Evolutionary conservation across 2,329 filamentous ascomycete genomes (phyloP).

Genomic region (Cercospora sesami): DNA sequence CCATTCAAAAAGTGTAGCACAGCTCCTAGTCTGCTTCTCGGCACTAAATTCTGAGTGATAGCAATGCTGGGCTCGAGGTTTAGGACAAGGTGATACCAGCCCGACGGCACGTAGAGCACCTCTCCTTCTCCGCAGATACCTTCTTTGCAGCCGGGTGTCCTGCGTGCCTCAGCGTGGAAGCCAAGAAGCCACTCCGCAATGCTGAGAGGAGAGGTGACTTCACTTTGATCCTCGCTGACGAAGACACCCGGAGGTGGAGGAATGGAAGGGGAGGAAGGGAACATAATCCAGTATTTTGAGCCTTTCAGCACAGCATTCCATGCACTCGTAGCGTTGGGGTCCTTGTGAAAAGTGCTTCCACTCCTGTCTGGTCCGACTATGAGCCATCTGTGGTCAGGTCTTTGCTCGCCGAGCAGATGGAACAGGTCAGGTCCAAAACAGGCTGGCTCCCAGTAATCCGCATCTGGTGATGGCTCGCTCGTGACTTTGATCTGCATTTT

Average conservation of each 20-base stretch:
- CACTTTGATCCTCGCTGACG: constrained; percentile 83
- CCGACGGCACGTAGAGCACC: constrained; percentile 85
- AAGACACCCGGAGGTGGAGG: constrained; percentile 83
- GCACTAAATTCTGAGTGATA: constrained; percentile 94
- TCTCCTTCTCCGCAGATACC: constrained; percentile 83
- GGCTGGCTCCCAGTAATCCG: constrained; percentile 73
- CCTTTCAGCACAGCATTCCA: constrained; percentile 94
- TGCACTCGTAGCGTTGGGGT: constrained; percentile 69
- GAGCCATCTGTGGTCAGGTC: constrained; percentile 88
- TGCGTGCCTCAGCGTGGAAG: constrained; percentile 81
- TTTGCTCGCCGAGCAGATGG: constrained; percentile 70
- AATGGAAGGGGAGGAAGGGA: constrained; percentile 65
- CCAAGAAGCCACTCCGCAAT: constrained; percentile 95
- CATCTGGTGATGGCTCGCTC: constrained; percentile 41
- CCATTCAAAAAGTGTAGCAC: constrained; percentile 79
- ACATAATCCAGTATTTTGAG: constrained; percentile 98
- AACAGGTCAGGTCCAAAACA: constrained; percentile 89
- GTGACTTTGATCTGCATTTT: constrained; percentile 73
- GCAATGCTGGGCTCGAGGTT: constrained; percentile 84
- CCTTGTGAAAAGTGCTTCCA: constrained; percentile 88
- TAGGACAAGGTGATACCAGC: constrained; percentile 96
- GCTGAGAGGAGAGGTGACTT: constrained; percentile 89
- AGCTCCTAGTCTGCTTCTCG: constrained; percentile 68
- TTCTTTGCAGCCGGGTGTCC: constrained; percentile 74
- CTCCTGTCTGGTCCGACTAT: constrained; percentile 85